Evolutionary conservation across 345 rosid species (phyloP), one percentile per base, ranked within the genome.

Genomic region (Combretum micranthum): DNA sequence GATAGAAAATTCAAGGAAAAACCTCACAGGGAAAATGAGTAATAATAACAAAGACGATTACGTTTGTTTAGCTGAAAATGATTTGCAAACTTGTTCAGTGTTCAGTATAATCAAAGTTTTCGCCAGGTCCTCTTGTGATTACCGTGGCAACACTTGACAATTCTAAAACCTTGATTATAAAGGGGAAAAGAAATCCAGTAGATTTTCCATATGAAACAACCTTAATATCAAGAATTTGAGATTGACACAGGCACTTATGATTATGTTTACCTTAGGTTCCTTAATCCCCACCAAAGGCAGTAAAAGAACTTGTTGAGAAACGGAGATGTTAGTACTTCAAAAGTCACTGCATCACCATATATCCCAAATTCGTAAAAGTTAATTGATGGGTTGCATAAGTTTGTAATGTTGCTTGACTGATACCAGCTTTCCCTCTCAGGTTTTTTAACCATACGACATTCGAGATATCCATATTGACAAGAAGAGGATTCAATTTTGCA

Each of bases 271-370:
- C 96, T 87, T 55, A 88, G 82, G 64, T 85, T 92, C 78, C 66
- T 86, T 52, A 92, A 66, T 14, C 98, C 98, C 96, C 96, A 92
- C 98, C 98, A 92, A 25, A 92, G 90, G 68, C 93, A 86, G 70
- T 86, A 86, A 32, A 88, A 92, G 79, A 88, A 92, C 64, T 92
- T 88, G 81, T 77, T 65, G 50, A 92, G 42, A 79, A 92, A 92
- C 0, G 80, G 67, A 21, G 96, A 57, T 18, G 69, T 56, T 23
- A 89, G 78, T 20, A 86, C 87, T 48, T 50, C 68, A 19, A 69
- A 78, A 22, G 76, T 71, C 67, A 84, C 64, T 26, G 90, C 81
- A 65, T 92, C 93, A 15, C 82, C 90, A 50, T 75, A 92, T 39
- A 92, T 88, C 47, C 96, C 95, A 26, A 92, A 92, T 55, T 71